phyloP scores from a whole-genome alignment of 2,329 filamentous ascomycete genomes.

The Plenodomus biglobosus region DNA sequence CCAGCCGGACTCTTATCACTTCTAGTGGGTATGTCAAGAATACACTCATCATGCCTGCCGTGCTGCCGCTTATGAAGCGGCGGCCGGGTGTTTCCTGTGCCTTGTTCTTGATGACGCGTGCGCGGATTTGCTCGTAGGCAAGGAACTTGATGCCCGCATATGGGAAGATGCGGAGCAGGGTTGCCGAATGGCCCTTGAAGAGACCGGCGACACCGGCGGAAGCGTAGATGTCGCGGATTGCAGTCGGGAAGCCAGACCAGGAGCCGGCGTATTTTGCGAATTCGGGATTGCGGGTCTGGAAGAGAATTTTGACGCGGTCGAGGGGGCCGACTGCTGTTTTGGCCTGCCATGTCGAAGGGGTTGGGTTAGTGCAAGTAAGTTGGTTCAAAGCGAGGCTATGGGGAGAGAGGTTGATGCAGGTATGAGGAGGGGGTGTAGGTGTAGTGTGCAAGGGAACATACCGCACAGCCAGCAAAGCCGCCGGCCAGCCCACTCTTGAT shows the following conservation, averaged over 20 bases:
- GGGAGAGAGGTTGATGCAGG: neutral
- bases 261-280: slow-evolving; percentile 91
- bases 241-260: slow-evolving; percentile 79
- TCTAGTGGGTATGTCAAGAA: slow-evolving; percentile 97
- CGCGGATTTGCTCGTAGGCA: slow-evolving; percentile 93
- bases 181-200: slow-evolving; percentile 93
- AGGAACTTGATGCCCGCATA: slow-evolving; percentile 98
- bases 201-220: slow-evolving; percentile 74
- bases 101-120: slow-evolving; percentile 68
- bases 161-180: slow-evolving; percentile 89
- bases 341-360: slow-evolving; percentile 68
- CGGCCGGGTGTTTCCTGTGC: slow-evolving; percentile 79
- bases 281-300: slow-evolving; percentile 91
- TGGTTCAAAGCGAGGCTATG: too few relatives aligned
- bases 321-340: slow-evolving; percentile 95
- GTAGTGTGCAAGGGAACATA: slow-evolving; percentile 50
- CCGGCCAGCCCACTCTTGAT: slow-evolving; percentile 83
- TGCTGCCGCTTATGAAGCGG: slow-evolving; percentile 70
- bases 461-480: slow-evolving; percentile 86
- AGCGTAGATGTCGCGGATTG: slow-evolving; percentile 79
- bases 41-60: slow-evolving; percentile 85
- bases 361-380: too few relatives aligned
- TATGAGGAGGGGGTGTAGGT: neutral
- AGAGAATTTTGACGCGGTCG: slow-evolving; percentile 97
- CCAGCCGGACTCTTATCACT: slow-evolving; percentile 85